phyloP scores from a whole-genome alignment of 2,329 filamentous ascomycete genomes.

The Apiospora arundinis region DNA sequence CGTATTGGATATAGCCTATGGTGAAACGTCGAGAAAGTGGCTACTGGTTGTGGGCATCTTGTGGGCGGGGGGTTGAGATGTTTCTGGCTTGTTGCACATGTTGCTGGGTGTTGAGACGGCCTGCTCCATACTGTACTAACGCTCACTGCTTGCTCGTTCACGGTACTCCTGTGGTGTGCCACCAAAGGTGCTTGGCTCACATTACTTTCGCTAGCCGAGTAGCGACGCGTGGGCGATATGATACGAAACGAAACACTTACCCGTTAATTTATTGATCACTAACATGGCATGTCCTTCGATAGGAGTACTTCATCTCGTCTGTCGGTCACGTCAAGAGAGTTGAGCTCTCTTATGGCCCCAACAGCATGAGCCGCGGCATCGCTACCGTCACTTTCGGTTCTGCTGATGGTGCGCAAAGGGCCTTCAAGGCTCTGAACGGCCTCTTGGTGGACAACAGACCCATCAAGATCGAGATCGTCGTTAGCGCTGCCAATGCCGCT shows the following conservation, averaged over 20 bases:
- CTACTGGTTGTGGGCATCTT: slow-evolving; percentile 1
- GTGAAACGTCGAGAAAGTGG: background rate
- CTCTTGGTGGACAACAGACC: slow-evolving; percentile 87
- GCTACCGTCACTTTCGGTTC: slow-evolving; percentile 88
- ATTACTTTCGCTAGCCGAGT: background rate
- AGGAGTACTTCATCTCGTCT: slow-evolving; percentile 95
- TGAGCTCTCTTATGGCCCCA: slow-evolving; percentile 90
- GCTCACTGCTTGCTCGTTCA: slow-evolving; percentile 67
- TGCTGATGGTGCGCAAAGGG: slow-evolving; percentile 81
- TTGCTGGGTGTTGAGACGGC: background rate
- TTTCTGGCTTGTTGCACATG: background rate
- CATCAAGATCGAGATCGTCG: slow-evolving; percentile 95
- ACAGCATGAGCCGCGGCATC: slow-evolving; percentile 88
- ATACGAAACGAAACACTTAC: slow-evolving; percentile 37
- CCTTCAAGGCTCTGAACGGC: slow-evolving; percentile 83
- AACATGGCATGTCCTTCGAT: slow-evolving; percentile 67
- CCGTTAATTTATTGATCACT: slow-evolving; percentile 61
- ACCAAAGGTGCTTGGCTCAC: slow-evolving; percentile 32
- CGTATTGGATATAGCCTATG: background rate
- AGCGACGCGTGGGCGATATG: slow-evolving; percentile 26
- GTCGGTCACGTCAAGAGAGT: slow-evolving; percentile 91
- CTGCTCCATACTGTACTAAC: slow-evolving; percentile 25
- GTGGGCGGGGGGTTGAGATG: slow-evolving; percentile 18
- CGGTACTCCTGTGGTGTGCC: slow-evolving; percentile 39
- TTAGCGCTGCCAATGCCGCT: slow-evolving; percentile 76